These are phyloP conservation scores for Cydonia oblonga DNA, from an alignment of 331 rosid species.

Conservation along the genomic window DNA sequence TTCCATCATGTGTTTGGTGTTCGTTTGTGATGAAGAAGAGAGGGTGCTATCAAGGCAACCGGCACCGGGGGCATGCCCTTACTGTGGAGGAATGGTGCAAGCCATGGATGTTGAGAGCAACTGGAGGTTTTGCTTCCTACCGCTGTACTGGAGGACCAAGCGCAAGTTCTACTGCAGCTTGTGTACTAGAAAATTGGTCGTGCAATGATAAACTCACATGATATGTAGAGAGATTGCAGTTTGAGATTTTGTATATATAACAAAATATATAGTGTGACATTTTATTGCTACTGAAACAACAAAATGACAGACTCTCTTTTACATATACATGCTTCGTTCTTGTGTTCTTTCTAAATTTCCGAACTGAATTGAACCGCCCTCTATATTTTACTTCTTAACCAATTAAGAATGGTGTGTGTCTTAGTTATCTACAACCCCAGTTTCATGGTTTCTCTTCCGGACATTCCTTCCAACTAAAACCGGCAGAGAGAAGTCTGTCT, in stretches of 20 bases:
- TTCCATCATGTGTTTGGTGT: constrained; percentile 63
- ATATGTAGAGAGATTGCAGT: neutral
- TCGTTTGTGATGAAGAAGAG: constrained; percentile 68
- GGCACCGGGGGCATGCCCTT: constrained; percentile 72
- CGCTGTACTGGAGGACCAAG: constrained; percentile 37
- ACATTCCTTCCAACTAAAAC: neutral
- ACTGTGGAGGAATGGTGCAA: constrained; percentile 71
- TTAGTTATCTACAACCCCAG: neutral
- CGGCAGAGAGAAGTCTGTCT: neutral
- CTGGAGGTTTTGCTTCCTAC: constrained; percentile 47
- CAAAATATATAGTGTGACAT: neutral
- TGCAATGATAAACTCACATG: constrained; percentile 7
- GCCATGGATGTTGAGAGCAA: constrained; percentile 41
- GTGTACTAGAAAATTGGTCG: constrained; percentile 21
- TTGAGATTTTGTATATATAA: neutral
- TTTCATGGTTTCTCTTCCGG: neutral
- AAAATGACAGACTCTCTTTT: neutral
- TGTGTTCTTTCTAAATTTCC: neutral
- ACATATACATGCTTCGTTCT: neutral
- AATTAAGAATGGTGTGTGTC: neutral
- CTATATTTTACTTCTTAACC: neutral
- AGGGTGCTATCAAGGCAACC: constrained; percentile 53
- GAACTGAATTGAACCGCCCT: neutral
- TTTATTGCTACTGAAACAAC: neutral
- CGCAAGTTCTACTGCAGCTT: constrained; percentile 37